phyloP scores from a whole-genome alignment of 1,139 yeast genomes.

The Blastobotrys raffinosifermentans region DNA sequence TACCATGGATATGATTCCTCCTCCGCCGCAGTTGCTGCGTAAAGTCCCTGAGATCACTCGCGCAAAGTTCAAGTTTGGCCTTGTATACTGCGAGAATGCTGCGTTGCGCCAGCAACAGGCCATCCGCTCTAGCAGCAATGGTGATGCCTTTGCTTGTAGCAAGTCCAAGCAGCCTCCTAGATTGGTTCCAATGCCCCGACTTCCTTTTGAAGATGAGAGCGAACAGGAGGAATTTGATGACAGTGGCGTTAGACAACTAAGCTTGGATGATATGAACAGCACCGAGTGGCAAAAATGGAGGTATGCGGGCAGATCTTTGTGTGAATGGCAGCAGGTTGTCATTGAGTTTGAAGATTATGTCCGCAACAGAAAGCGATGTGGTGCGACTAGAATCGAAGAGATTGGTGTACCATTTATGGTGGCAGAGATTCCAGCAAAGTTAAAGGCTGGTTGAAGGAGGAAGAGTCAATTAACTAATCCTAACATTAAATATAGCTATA shows the following conservation, averaged over 20 bases:
- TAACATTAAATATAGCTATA: too few species aligned
- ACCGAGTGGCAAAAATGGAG: conserved; percentile 28
- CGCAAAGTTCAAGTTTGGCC: conserved; percentile 23
- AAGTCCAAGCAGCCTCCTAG: conserved; percentile 1
- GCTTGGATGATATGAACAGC: conserved; percentile 2
- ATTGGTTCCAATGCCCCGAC: conserved; percentile 2
- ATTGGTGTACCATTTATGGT: conserved; percentile 40
- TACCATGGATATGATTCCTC: conserved; percentile 28
- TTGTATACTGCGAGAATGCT: conserved; percentile 22
- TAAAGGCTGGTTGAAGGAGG: conserved; percentile 18
- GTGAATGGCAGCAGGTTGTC: conserved; percentile 56
- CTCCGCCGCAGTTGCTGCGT: conserved; percentile 28
- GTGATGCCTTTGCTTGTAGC: background rate
- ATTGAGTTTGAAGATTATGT: conserved; percentile 56
- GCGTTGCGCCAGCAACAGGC: conserved; percentile 18
- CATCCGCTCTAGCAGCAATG: background rate
- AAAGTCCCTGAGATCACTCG: conserved; percentile 26
- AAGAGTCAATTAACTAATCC: too few species aligned
- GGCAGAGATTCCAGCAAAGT: conserved; percentile 37
- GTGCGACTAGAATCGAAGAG: conserved; percentile 28
- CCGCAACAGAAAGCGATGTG: conserved; percentile 28
- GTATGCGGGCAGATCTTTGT: conserved; percentile 56
- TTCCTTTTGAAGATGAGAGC: conserved; percentile 12
- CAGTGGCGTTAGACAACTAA: background rate
- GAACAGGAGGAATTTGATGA: conserved; percentile 6